Conservation (phyloP, 768 basidiomycete species). For the Podaxis mareebaensis region DNA sequence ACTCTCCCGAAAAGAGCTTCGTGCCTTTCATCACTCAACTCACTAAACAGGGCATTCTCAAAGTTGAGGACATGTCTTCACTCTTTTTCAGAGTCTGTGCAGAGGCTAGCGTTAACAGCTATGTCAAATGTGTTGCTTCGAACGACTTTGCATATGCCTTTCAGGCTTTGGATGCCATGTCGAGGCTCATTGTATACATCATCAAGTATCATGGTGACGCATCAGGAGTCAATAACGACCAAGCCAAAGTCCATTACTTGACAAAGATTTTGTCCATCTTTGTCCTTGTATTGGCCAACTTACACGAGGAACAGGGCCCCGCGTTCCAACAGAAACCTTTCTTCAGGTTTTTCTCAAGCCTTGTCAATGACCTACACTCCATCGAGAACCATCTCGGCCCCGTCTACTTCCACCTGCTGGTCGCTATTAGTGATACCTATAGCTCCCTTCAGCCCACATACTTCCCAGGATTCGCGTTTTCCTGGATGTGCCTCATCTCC, state of each 20-base stretch:
- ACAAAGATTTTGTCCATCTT: constrained; percentile 98
- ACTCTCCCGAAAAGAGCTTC: constrained; percentile 91
- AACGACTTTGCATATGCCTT: constrained; percentile 80
- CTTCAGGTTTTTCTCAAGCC: constrained; percentile 96
- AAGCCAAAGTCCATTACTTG: constrained; percentile 94
- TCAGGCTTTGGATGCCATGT: constrained; percentile 94
- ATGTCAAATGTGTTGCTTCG: constrained; percentile 70
- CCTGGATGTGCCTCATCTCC: constrained; percentile 96
- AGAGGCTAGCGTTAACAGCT: constrained; percentile 90
- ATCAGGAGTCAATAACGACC: constrained; percentile 87
- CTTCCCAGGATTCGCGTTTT: constrained; percentile 98
- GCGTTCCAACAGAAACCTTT: constrained; percentile 97
- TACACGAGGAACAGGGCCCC: constrained; percentile 91
- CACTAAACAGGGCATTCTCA: constrained; percentile 94
- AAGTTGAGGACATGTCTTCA: constrained; percentile 93
- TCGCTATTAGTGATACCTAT: constrained; percentile 91
- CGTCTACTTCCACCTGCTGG: constrained; percentile 86
- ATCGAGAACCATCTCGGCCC: constrained; percentile 85
- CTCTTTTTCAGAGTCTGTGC: constrained; percentile 99
- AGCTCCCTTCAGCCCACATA: constrained; percentile 95
- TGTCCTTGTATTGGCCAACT: constrained; percentile 90
- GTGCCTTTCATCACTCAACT: constrained; percentile 96
- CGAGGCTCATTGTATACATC: constrained; percentile 93
- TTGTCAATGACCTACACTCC: constrained; percentile 87
- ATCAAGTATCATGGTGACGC: constrained; percentile 99